Evolutionary conservation across 2,329 filamentous ascomycete genomes (phyloP).

Genomic region (Phialocephala subalpina): DNA sequence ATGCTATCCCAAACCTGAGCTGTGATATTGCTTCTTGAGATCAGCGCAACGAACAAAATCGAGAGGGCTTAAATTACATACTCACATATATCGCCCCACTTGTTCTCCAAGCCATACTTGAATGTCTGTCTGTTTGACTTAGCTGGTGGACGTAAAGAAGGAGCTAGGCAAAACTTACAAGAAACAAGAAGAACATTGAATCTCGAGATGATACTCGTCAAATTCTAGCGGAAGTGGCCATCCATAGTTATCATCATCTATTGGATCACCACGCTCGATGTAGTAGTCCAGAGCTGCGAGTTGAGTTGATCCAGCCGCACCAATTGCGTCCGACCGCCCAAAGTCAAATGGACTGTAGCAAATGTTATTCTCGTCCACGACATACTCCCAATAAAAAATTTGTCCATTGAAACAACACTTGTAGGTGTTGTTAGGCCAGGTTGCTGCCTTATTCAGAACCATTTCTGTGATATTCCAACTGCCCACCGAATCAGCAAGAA

Average conservation of each 20-base stretch:
- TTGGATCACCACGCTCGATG: slow-evolving; percentile 13
- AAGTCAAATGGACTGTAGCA: slow-evolving; percentile 11
- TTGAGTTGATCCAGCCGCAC: neutral
- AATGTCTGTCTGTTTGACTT: neutral
- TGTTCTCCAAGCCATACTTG: neutral
- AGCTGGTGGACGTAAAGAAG: neutral
- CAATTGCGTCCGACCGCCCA: slow-evolving; percentile 6
- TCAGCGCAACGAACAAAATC: neutral
- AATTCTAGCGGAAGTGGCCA: slow-evolving; percentile 17
- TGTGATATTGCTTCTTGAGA: neutral
- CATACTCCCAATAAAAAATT: neutral
- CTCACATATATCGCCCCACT: neutral
- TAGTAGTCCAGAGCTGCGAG: slow-evolving; percentile 21
- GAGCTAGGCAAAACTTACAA: slow-evolving; percentile 9
- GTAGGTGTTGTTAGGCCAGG: neutral
- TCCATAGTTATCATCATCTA: slow-evolving; percentile 27
- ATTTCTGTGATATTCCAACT: slow-evolving; percentile 5
- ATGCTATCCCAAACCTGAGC: neutral
- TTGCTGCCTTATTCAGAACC: neutral
- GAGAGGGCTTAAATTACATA: neutral
- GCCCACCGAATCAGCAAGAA: neutral
- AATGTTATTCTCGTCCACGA: neutral
- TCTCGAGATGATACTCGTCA: slow-evolving; percentile 24
- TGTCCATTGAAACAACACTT: slow-evolving; percentile 10
- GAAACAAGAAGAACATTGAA: slow-evolving; percentile 20